A percentile compares a stretch with the other conserved stretches of the same genome.
phyloP scores from a whole-genome alignment of 1,284 basidiomycete genomes.

The Amylostereum areolatum region DNA sequence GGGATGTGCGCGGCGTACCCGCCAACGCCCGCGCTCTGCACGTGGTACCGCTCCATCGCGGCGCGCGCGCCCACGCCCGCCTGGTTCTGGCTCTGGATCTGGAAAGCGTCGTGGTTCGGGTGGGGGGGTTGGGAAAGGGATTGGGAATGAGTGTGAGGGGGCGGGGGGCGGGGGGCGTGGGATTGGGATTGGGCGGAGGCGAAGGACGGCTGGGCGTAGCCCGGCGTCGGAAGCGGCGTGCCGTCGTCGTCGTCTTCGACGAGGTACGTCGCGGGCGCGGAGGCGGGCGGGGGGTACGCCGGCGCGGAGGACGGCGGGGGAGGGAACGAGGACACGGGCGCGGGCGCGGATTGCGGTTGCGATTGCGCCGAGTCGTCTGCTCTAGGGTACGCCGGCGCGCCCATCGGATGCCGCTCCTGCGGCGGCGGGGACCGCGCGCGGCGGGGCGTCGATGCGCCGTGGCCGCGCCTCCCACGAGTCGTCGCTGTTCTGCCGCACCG shows the following conservation, averaged over 20 bases:
- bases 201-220: no score
- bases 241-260: not conserved
- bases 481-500: constrained; percentile 1
- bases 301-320: not conserved
- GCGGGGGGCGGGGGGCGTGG: no score
- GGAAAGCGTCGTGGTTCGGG: no score
- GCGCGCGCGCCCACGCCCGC: no score
- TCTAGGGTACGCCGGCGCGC: not conserved
- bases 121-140: no score
- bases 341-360: not conserved
- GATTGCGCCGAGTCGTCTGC: not conserved
- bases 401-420: not conserved
- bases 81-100: no score
- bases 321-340: no score
- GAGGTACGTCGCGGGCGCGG: not conserved
- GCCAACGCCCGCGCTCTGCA: no score
- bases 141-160: no score
- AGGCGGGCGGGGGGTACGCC: not conserved
- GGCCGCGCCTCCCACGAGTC: not conserved
- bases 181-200: no score
- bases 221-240: constrained; percentile 7
- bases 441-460: not conserved
- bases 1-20: no score
- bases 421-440: not conserved
- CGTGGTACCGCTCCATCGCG: no score